These are phyloP conservation scores for Obelidium mucronatum DNA, from an alignment of 192 early-diverging fungal species.

Conservation along the genomic window DNA sequence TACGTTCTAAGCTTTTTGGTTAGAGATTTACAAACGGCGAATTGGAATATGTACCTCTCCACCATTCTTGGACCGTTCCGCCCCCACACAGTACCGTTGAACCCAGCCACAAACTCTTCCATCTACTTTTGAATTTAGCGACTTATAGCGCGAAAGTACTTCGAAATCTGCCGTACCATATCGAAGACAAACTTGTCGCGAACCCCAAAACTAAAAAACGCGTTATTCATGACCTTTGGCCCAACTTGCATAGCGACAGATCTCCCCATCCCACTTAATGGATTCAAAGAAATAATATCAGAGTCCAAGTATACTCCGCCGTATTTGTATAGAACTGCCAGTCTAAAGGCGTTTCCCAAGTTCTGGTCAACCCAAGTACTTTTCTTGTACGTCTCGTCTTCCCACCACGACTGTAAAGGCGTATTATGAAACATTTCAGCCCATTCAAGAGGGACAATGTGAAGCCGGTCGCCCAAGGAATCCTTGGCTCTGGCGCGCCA, in stretches of 20 bases:
- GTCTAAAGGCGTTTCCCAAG: slow-evolving; percentile 46
- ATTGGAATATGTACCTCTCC: background rate
- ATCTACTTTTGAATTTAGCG: slow-evolving; percentile 39
- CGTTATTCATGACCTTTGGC: slow-evolving; percentile 40
- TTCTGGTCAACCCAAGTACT: slow-evolving; percentile 41
- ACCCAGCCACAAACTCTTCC: slow-evolving; percentile 47
- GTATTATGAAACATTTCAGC: slow-evolving; percentile 32
- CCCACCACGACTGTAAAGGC: slow-evolving; percentile 44
- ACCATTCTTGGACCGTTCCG: slow-evolving; percentile 43
- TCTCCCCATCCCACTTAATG: slow-evolving; percentile 24
- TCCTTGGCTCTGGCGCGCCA: background rate
- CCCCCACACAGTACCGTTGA: slow-evolving; percentile 42
- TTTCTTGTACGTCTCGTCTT: slow-evolving; percentile 20
- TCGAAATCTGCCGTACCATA: slow-evolving; percentile 45
- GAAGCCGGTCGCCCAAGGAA: background rate
- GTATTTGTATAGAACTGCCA: slow-evolving; percentile 38
- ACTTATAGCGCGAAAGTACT: slow-evolving; percentile 33
- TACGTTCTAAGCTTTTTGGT: too few species aligned
- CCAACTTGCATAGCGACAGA: slow-evolving; percentile 29
- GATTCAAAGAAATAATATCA: slow-evolving; percentile 49
- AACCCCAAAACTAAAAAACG: slow-evolving; percentile 38
- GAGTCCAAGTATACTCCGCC: slow-evolving; percentile 49
- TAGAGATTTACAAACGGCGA: too few species aligned
- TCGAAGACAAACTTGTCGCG: slow-evolving; percentile 40
- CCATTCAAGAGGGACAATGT: slow-evolving; percentile 24